phyloP scores from a whole-genome alignment of 192 early-diverging fungal species.

The Phycomyces nitens region DNA sequence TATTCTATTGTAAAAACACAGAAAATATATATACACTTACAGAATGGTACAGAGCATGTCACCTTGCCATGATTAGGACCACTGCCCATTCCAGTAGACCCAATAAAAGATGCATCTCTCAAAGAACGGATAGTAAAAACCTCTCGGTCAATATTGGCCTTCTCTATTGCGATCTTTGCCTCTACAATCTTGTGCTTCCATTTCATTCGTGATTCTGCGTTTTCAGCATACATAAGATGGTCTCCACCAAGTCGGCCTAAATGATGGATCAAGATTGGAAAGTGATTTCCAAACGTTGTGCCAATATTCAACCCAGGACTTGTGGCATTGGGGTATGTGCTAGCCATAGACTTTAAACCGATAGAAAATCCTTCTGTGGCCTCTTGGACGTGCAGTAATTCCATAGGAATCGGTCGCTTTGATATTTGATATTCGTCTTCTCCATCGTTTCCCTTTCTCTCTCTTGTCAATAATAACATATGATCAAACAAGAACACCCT shows the following conservation, averaged over 20 bases:
- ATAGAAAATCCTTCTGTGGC: constrained; percentile 20
- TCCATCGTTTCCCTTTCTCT: constrained; percentile 48
- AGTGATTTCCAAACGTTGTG: constrained; percentile 41
- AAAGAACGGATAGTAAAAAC: constrained; percentile 51
- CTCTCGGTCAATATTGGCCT: constrained; percentile 28
- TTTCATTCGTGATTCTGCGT: constrained; percentile 61
- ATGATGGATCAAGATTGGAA: constrained; percentile 67
- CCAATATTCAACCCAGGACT: constrained; percentile 26
- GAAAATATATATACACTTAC: constrained; percentile 19
- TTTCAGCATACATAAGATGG: constrained; percentile 70
- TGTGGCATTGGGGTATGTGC: constrained; percentile 5
- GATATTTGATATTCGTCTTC: constrained; percentile 61
- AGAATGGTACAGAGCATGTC: constrained; percentile 51
- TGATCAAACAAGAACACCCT: constrained; percentile 89
- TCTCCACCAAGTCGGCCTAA: constrained; percentile 69
- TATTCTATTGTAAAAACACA: constrained; percentile 1
- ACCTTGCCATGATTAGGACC: constrained; percentile 46
- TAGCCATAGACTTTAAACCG: constrained; percentile 19
- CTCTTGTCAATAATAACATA: constrained; percentile 69
- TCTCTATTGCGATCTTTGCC: constrained; percentile 41
- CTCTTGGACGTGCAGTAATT: constrained; percentile 58
- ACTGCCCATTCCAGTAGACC: constrained; percentile 26
- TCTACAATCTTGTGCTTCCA: constrained; percentile 82
- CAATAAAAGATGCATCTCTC: constrained; percentile 43
- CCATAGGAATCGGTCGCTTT: constrained; percentile 75